Conservation (phyloP, 2,329 filamentous ascomycete genomes). For the Arthroderma sp. region DNA sequence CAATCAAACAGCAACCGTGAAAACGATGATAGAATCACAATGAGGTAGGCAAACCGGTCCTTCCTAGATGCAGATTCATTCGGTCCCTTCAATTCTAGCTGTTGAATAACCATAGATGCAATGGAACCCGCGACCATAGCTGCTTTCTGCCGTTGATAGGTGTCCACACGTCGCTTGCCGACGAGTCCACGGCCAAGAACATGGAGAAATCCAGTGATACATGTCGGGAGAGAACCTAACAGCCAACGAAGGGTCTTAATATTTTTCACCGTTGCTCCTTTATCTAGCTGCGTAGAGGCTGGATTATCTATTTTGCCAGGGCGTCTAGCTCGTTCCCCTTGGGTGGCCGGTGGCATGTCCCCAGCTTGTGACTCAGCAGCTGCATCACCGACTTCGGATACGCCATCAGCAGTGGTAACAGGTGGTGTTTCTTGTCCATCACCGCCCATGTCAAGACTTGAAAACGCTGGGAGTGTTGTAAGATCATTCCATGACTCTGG, state of each 20-base stretch:
- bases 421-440: slow-evolving; percentile 19
- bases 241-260: slow-evolving; percentile 64
- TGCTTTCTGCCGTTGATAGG: slow-evolving; percentile 49
- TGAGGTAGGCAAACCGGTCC: slow-evolving; percentile 64
- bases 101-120: slow-evolving; percentile 56
- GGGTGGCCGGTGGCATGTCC: slow-evolving; percentile 17
- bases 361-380: slow-evolving; percentile 19
- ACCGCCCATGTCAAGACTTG: slow-evolving; percentile 32
- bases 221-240: slow-evolving; percentile 63
- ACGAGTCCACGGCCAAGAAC: slow-evolving; percentile 71
- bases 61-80: slow-evolving; percentile 19
- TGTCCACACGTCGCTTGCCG: slow-evolving; percentile 59
- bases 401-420: slow-evolving; percentile 14
- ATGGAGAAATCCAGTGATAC: slow-evolving; percentile 76
- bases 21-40: slow-evolving; percentile 65
- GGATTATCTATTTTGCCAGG: not conserved
- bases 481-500: slow-evolving; percentile 48
- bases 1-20: slow-evolving; percentile 69
- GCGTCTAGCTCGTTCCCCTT: not conserved
- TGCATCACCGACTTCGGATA: slow-evolving; percentile 10
- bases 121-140: slow-evolving; percentile 54
- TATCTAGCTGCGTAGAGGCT: slow-evolving; percentile 13
- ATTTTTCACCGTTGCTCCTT: slow-evolving; percentile 52
- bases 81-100: slow-evolving; percentile 46
- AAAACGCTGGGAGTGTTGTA: slow-evolving; percentile 32